Evolutionary conservation across 2,329 filamentous ascomycete species (phyloP).

Genomic region (Leptographium lundbergii): DNA sequence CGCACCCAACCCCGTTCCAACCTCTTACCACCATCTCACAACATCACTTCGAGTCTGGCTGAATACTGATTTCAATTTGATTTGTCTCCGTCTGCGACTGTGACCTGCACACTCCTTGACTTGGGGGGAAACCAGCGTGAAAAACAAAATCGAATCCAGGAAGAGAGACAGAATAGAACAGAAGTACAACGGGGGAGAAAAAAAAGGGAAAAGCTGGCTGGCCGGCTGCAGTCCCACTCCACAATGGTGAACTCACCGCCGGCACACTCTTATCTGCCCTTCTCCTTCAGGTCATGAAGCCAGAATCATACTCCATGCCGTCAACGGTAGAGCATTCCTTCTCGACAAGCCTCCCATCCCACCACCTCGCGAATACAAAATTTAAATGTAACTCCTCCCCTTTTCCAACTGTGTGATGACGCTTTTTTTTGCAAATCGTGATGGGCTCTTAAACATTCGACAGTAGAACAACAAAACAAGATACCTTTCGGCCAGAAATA

Average conservation of each 20-base stretch:
- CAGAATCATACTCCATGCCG: background rate
- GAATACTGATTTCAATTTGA: background rate
- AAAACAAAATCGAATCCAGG: constrained; percentile 1
- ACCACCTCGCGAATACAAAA: background rate
- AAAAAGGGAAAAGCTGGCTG: background rate
- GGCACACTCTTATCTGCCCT: background rate
- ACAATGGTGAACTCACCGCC: background rate
- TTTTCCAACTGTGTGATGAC: background rate
- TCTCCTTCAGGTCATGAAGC: background rate
- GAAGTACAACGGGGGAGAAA: background rate
- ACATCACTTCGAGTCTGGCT: background rate
- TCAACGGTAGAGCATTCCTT: background rate
- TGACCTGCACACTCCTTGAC: constrained; percentile 9
- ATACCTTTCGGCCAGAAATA: background rate
- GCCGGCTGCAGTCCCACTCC: background rate
- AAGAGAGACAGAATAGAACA: constrained; percentile 1
- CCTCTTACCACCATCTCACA: too few species aligned
- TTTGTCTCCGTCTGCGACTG: constrained; percentile 18
- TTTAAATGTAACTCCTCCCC: background rate
- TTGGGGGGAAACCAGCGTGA: background rate
- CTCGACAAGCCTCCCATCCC: background rate
- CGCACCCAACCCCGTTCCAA: too few species aligned
- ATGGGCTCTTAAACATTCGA: background rate
- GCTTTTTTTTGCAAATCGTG: constrained; percentile 1
- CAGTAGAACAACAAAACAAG: background rate